Conservation (phyloP, 208 protist species). For the Trypanosoma grayi region DNA sequence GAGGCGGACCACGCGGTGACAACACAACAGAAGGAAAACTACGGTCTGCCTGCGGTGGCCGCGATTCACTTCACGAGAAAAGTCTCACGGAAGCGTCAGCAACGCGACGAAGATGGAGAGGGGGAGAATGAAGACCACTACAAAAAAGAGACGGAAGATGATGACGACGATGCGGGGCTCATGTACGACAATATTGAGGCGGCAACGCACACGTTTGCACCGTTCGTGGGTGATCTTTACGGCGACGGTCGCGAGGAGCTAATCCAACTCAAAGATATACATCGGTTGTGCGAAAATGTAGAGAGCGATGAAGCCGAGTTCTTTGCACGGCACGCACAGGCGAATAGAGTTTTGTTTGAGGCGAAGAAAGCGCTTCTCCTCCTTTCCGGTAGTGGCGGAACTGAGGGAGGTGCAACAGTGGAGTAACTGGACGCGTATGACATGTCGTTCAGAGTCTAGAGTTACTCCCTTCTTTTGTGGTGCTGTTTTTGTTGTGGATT, state of each 20-base stretch:
- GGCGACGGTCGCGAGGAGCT: conserved; percentile 40
- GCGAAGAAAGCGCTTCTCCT: conserved; percentile 29
- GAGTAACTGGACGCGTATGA: no score
- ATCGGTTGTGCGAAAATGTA: conserved; percentile 50
- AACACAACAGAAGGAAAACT: not conserved
- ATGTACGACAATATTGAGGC: not conserved
- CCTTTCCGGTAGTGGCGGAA: no score
- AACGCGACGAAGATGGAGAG: not conserved
- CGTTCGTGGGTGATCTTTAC: conserved; percentile 63
- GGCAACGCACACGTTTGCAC: conserved; percentile 40
- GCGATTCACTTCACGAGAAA: no score
- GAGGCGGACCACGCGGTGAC: conserved; percentile 43
- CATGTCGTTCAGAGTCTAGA: no score
- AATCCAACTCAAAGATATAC: conserved; percentile 59
- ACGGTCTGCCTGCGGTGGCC: no score
- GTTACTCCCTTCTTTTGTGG: no score
- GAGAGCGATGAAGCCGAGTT: conserved; percentile 50
- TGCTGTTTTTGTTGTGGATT: no score
- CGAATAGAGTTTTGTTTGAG: conserved; percentile 48
- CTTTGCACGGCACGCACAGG: conserved; percentile 35
- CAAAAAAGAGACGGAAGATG: conserved; percentile 1
- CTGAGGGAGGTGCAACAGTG: not conserved
- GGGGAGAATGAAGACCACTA: not conserved
- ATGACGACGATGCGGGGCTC: not conserved
- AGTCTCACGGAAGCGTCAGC: conserved; percentile 8